Base-by-base conservation (phyloP, 805 yeast species). In the Saccharomycopsis selenospora region DNA sequence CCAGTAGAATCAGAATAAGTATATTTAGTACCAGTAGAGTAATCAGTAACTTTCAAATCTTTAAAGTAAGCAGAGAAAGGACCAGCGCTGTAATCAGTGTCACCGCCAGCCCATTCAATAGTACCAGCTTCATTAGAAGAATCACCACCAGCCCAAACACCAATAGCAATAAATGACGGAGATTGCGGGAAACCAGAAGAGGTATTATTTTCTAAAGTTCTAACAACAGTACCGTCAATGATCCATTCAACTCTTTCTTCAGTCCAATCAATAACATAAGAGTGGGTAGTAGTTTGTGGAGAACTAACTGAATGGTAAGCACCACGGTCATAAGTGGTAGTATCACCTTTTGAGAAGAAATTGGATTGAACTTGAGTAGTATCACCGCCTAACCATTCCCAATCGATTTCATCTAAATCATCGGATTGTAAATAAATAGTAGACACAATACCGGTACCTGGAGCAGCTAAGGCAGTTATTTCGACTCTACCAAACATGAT, bases 401-500 rank as follows among this genome's bases (percentile, higher is more conserved):
- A 60, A 66, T 90, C 97, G 42, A 90, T 79, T 66, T 90, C 97
- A 65, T 90, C 97, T 55, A 82, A 69, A 59, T 84, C 95, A 62
- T 90, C 96, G 57, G 46, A 42, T 43, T 87, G 95, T 47, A 89
- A 71, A 55, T 82, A 86, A 56, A 89, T 78, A 2, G 93, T 81
- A 0, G 96, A 83, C 11, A 88, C 78, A 36, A 90, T 73, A 53
- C 96, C 96, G 17, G 64, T 65, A 23, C 96, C 96, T 13, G 75
- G 67, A 3, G 95, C 90, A 14, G 90, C 85, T 61, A 81, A 73
- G 52, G 85, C 62, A 1, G 70, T 71, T 4, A 79, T 88, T 62
- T 85, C 95, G 26, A 88, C 77, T 55, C 79, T 79, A 50, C 97
- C 97, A 64, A 81, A 90, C 93, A 89, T 85, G 57, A 90, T 77